A percentile compares a stretch with the other conserved stretches of the same genome.
phyloP scores from a whole-genome alignment of 768 basidiomycete genomes.

The Pisolithus tinctorius region DNA sequence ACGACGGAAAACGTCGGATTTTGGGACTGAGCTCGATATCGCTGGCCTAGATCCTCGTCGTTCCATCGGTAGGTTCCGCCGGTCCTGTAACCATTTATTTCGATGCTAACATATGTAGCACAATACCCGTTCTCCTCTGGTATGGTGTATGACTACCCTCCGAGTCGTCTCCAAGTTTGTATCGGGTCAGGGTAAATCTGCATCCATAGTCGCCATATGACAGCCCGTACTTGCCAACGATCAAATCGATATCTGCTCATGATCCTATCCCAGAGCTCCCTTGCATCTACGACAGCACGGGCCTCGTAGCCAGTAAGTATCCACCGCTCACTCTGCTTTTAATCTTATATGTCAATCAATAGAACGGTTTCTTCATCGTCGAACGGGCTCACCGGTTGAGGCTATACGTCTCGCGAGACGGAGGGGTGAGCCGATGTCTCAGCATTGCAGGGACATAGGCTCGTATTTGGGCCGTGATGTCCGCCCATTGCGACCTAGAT shows the following conservation, averaged over 20 bases:
- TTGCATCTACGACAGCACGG: slow-evolving; percentile 67
- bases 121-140: too few species aligned
- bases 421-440: slow-evolving; percentile 79
- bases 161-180: too few species aligned
- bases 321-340: slow-evolving; percentile 77
- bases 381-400: slow-evolving; percentile 61
- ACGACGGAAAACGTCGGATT: too few species aligned
- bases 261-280: slow-evolving; percentile 67
- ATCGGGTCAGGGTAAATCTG: too few species aligned
- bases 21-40: too few species aligned
- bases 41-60: too few species aligned
- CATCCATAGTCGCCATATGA: too few species aligned
- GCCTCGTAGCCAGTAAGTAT: slow-evolving; percentile 69
- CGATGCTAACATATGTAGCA: too few species aligned
- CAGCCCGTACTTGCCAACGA: neutral
- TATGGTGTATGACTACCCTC: too few species aligned
- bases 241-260: slow-evolving; percentile 26
- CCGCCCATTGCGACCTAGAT: slow-evolving; percentile 51
- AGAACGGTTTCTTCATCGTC: neutral
- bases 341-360: neutral
- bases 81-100: too few species aligned
- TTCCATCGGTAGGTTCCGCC: too few species aligned
- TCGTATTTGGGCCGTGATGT: slow-evolving; percentile 72
- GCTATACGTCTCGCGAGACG: slow-evolving; percentile 91
- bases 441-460: slow-evolving; percentile 87